Evolutionary conservation across 1,284 basidiomycete species (phyloP), one percentile per base, ranked within the genome.

Genomic region (Sporisorium exsertum): DNA sequence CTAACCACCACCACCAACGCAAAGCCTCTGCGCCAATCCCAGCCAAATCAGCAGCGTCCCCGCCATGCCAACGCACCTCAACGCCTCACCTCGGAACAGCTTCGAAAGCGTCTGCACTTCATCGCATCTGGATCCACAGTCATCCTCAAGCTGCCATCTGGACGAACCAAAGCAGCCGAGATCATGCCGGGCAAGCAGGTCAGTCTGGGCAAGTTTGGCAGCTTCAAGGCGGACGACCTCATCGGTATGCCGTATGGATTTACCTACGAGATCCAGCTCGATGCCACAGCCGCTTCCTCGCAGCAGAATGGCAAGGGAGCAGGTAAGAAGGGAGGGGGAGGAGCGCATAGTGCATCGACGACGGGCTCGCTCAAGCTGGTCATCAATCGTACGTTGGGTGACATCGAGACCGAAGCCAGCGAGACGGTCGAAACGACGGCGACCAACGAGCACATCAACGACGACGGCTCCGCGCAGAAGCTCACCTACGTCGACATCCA

Each of bases 381-480:
- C 49, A 77, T 81, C 62, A 74, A 79, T 56, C 65, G 66, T 2
- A 80, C 72, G 0, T 64, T 81, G 3, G 70, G 72, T 0, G 78
- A 81, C 43, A 57, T 79, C 27, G 67, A 74, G 45, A 64, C 56
- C 3, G 61, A 64, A 37, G 58, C 73, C 20, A 57, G 68, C 58
- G 69, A 77, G 54, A 77, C 80, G 24, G 78, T 72, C 26, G 69
- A 81, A 42, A 86, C 74, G 7, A 66, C 80, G 22, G 85, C 85
- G 1, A 86, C 84, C 5, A 86, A 86, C 61, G 85, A 86, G 52
- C 78, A 84, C 65, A 85, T 85, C 61, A 79, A 79, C 60, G 85
- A 86, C 53, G 82, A 82, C 27, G 78, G 79, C 3, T 78, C 66
- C 9, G 79, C 83, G 1, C 85, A 84, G 50, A 73, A 78, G 52